Evolutionary conservation across 108 stramenopile species (phyloP).

Genomic region (Fragilariopsis cylindrus): DNA sequence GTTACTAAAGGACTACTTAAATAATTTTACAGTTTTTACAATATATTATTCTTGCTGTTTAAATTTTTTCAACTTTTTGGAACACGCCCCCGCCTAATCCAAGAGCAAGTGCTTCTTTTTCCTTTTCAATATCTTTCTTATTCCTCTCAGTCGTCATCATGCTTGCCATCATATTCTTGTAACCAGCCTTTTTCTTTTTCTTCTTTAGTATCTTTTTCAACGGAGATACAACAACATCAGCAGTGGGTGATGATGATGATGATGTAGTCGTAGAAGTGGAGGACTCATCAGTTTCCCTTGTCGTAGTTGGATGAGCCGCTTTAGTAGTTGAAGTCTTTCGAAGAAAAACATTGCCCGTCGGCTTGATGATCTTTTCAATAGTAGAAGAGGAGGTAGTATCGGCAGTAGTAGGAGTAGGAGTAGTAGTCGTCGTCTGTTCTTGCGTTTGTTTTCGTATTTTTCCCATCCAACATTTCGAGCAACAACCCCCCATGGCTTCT

Average conservation of each 20-base stretch:
- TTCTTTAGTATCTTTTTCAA: slow-evolving; percentile 49
- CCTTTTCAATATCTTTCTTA: slow-evolving; percentile 50
- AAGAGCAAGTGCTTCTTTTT: slow-evolving; percentile 50
- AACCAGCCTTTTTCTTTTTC: slow-evolving; percentile 73
- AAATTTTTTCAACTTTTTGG: slow-evolving; percentile 79
- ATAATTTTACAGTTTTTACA: too few species aligned
- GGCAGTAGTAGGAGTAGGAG: slow-evolving; percentile 11
- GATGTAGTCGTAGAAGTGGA: slow-evolving; percentile 4
- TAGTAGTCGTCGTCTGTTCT: slow-evolving; percentile 26
- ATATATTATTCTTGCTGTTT: not conserved
- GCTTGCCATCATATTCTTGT: slow-evolving; percentile 76
- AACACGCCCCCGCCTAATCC: slow-evolving; percentile 72
- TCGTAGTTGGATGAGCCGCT: not conserved
- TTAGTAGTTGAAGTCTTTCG: slow-evolving; percentile 1
- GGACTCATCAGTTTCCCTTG: not conserved
- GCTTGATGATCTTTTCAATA: slow-evolving; percentile 16
- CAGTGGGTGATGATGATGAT: not conserved
- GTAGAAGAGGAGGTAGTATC: slow-evolving; percentile 25
- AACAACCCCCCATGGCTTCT: slow-evolving; percentile 79
- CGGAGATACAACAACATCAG: slow-evolving; percentile 17
- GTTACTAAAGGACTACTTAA: too few species aligned
- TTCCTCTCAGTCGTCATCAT: slow-evolving; percentile 44
- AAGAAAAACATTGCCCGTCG: too few species aligned
- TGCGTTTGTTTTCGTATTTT: slow-evolving; percentile 12
- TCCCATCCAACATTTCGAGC: slow-evolving; percentile 75